A percentile compares a stretch with the other conserved stretches of the same genome.
These are phyloP conservation scores for Colletotrichum sp. DNA, from an alignment of 2,329 filamentous ascomycete genomes.

Conservation along the genomic window DNA sequence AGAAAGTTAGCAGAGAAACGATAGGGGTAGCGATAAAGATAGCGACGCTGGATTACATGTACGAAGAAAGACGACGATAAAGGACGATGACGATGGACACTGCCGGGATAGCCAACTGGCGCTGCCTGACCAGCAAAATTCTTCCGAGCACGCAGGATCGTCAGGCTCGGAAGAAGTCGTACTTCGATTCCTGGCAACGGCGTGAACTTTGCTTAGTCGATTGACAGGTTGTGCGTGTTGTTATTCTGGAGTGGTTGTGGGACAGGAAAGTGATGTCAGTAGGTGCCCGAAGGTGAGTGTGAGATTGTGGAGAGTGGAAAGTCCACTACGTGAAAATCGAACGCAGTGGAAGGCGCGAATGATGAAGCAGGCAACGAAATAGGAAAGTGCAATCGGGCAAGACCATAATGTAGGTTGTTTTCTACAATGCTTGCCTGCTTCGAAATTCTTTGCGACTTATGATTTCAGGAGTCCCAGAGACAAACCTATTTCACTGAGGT, in stretches of 20 bases:
- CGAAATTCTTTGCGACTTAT: rapidly evolving
- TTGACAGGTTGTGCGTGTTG: background rate
- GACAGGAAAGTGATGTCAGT: rapidly evolving
- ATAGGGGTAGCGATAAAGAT: too few species aligned
- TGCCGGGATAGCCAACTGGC: rapidly evolving
- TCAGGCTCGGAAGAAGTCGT: background rate
- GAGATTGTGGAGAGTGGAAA: background rate
- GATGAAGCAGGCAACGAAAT: background rate
- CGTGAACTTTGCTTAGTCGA: rapidly evolving
- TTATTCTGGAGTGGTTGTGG: rapidly evolving
- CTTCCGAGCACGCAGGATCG: background rate
- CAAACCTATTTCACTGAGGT: background rate
- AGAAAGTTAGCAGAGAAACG: background rate
- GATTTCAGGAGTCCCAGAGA: rapidly evolving
- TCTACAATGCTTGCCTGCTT: background rate
- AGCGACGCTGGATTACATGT: too few species aligned
- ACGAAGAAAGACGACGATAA: background rate
- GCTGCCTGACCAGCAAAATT: rapidly evolving
- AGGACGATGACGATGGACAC: background rate
- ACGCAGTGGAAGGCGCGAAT: background rate
- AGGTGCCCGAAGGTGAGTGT: background rate
- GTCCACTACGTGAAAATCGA: background rate
- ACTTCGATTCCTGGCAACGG: background rate
- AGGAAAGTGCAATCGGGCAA: background rate
- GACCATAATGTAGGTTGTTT: background rate